phyloP scores from a whole-genome alignment of 768 basidiomycete genomes.

The Podaxis sp. region DNA sequence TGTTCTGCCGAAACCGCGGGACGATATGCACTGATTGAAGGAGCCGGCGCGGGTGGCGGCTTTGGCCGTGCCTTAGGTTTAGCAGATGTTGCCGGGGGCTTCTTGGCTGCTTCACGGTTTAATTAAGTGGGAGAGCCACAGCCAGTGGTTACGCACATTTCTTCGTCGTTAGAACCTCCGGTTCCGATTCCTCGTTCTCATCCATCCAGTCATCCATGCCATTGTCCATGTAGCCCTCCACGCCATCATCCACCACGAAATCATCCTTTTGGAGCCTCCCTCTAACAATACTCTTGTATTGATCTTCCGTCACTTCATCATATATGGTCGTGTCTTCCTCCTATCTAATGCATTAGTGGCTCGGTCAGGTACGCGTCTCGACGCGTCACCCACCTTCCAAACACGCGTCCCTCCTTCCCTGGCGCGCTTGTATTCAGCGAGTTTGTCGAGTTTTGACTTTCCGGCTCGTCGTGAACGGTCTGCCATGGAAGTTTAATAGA shows the following conservation, averaged over 20 bases:
- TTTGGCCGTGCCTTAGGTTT: conserved; percentile 49
- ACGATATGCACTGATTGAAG: conserved; percentile 79
- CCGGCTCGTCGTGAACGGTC: conserved; percentile 42
- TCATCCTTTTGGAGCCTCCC: conserved; percentile 84
- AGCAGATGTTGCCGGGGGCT: conserved; percentile 35
- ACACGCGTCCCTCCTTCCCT: conserved; percentile 58
- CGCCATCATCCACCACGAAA: conserved; percentile 94
- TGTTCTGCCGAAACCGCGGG: conserved; percentile 72
- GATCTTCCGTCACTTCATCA: conserved; percentile 87
- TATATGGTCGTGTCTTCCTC: conserved; percentile 72
- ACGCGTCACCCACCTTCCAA: conserved; percentile 49
- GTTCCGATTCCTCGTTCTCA: conserved; percentile 47
- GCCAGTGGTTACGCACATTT: conserved; percentile 42
- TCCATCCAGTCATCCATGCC: conserved; percentile 94
- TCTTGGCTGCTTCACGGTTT: conserved; percentile 29
- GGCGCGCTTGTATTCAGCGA: conserved; percentile 60
- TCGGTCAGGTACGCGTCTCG: conserved; percentile 2
- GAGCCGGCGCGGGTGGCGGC: conserved; percentile 49
- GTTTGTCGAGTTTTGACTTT: conserved; percentile 42
- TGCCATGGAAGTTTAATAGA: conserved; percentile 26
- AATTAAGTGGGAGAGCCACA: background rate
- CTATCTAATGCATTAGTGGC: conserved; percentile 21
- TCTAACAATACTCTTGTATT: conserved; percentile 83
- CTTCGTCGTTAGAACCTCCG: conserved; percentile 51
- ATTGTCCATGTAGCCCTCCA: conserved; percentile 90